Evolutionary conservation across 202 grass and related monocot species (phyloP).

Genomic region (Zoysia matrella): DNA sequence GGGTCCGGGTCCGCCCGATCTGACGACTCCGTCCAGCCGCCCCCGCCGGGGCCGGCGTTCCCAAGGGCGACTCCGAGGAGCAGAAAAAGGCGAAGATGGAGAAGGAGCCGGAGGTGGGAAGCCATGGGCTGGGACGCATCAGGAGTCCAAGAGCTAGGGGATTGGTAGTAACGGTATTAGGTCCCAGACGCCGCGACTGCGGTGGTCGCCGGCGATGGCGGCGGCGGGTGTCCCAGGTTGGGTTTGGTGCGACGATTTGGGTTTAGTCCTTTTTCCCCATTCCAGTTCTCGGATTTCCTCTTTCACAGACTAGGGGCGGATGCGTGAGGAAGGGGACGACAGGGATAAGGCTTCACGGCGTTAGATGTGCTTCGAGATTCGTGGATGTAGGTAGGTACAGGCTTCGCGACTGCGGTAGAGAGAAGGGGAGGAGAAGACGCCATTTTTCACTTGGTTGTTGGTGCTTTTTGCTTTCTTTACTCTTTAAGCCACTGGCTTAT

Average conservation of each 20-base stretch:
- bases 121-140: constrained; percentile 75
- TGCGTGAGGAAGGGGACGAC: neutral
- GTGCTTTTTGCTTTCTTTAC: neutral
- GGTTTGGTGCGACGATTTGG: constrained; percentile 61
- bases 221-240: constrained; percentile 14
- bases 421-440: constrained; percentile 41
- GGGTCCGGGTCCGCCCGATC: constrained; percentile 45
- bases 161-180: neutral
- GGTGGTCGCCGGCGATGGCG: constrained; percentile 36
- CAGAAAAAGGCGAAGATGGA: constrained; percentile 47
- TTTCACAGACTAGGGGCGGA: neutral
- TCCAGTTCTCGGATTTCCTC: constrained; percentile 14
- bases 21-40: constrained; percentile 25
- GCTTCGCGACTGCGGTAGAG: constrained; percentile 36
- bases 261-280: constrained; percentile 33
- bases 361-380: constrained; percentile 31
- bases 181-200: constrained; percentile 4
- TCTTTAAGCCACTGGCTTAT: neutral
- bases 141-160: constrained; percentile 50
- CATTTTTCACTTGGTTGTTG: constrained; percentile 22
- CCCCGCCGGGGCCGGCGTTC: constrained; percentile 48
- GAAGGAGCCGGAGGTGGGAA: constrained; percentile 48
- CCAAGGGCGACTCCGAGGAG: constrained; percentile 36
- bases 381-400: neutral
- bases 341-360: neutral